Percentiles rank a stretch among this genome's conserved stretches.
Conservation (phyloP, 1,139 yeast genomes). For the Yamadazyma blattariae region DNA sequence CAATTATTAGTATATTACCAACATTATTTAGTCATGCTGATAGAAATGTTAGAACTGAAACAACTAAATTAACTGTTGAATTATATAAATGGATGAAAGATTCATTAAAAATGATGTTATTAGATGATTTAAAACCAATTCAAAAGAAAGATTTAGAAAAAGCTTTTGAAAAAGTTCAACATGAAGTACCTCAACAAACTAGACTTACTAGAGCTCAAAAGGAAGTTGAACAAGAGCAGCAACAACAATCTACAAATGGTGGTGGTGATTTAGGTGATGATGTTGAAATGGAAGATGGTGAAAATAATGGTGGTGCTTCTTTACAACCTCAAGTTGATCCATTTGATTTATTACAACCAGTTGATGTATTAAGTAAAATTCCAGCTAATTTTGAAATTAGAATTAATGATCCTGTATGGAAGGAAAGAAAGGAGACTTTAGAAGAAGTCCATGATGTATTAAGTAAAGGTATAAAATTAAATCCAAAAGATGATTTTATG, state of each 20-base stretch:
- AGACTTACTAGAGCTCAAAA: conserved; percentile 56
- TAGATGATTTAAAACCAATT: conserved; percentile 80
- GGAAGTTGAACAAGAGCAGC: conserved; percentile 15
- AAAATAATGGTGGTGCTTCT: neutral
- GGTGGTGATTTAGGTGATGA: conserved; percentile 28
- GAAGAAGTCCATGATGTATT: conserved; percentile 62
- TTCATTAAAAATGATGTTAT: conserved; percentile 54
- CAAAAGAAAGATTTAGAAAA: conserved; percentile 84
- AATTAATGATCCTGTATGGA: conserved; percentile 74
- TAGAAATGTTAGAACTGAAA: conserved; percentile 77
- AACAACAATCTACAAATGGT: neutral
- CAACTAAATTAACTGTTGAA: conserved; percentile 67
- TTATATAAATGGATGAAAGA: conserved; percentile 77
- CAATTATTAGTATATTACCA: conserved; percentile 57
- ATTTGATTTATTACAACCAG: conserved; percentile 39
- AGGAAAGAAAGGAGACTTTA: conserved; percentile 83
- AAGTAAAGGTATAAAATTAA: conserved; percentile 45
- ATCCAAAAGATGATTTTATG: conserved; percentile 51
- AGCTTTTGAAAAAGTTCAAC: conserved; percentile 59
- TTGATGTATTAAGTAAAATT: conserved; percentile 60
- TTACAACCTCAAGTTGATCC: conserved; percentile 26
- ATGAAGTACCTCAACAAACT: conserved; percentile 47
- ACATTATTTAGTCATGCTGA: conserved; percentile 86
- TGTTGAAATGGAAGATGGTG: conserved; percentile 39
- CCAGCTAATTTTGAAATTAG: conserved; percentile 61